Percentiles rank a stretch among this genome's conserved stretches.
phyloP scores from a whole-genome alignment of 768 basidiomycete species.

The Pleurotus ostreatus region DNA sequence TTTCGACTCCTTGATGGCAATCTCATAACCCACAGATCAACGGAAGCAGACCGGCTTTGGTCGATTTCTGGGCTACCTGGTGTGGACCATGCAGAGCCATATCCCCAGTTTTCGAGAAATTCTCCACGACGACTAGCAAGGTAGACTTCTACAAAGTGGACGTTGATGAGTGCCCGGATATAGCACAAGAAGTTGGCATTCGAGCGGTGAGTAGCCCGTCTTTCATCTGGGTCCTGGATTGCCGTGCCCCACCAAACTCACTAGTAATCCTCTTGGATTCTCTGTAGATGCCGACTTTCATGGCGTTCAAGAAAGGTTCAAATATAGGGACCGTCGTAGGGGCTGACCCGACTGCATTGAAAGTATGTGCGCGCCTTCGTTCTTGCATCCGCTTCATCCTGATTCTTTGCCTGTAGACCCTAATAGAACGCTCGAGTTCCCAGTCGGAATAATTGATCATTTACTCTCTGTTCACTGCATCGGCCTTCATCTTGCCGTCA shows the following conservation, averaged over 20 bases:
- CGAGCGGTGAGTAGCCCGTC: slow-evolving; percentile 45
- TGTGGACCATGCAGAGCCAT: slow-evolving; percentile 69
- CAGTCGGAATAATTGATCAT: no score
- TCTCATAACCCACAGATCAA: slow-evolving; percentile 32
- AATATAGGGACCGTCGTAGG: slow-evolving; percentile 11
- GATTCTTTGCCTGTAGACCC: background rate
- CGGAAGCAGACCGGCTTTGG: slow-evolving; percentile 40
- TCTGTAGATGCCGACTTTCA: slow-evolving; percentile 31
- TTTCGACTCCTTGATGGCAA: background rate
- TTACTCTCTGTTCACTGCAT: no score
- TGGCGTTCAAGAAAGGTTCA: slow-evolving; percentile 12
- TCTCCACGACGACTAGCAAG: slow-evolving; percentile 30
- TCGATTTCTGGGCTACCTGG: slow-evolving; percentile 81
- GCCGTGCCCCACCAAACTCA: no score
- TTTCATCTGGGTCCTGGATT: no score
- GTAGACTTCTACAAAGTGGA: slow-evolving; percentile 73
- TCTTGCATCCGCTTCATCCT: no score
- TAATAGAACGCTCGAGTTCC: background rate
- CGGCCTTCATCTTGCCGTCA: no score
- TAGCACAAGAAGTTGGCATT: slow-evolving; percentile 56
- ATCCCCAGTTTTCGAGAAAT: slow-evolving; percentile 59
- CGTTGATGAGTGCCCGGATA: slow-evolving; percentile 53
- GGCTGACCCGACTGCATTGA: slow-evolving; percentile 7
- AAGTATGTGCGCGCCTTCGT: slow-evolving; percentile 7
- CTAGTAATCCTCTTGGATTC: no score